Conservation (phyloP, 2,329 filamentous ascomycete genomes). For the Alternaria triticina region DNA sequence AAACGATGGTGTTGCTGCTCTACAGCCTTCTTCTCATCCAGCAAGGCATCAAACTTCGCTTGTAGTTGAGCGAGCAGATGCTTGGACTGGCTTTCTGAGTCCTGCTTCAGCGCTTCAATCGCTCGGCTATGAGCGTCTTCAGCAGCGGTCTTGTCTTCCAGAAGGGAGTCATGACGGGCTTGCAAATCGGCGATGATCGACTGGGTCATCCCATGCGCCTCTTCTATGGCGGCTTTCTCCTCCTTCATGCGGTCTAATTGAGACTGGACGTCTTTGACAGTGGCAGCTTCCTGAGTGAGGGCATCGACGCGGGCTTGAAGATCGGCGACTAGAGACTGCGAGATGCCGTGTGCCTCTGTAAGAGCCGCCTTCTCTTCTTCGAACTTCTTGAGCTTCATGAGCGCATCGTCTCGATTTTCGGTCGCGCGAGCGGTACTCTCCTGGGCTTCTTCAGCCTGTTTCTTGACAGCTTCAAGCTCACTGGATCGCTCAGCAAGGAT, state of each 20-base stretch:
- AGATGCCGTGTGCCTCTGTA: slow-evolving; percentile 27
- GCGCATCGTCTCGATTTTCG: slow-evolving; percentile 29
- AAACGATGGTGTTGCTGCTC: slow-evolving; percentile 33
- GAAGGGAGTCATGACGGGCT: slow-evolving; percentile 33
- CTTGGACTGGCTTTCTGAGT: slow-evolving; percentile 37
- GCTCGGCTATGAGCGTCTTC: slow-evolving; percentile 39
- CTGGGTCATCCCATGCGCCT: slow-evolving; percentile 32
- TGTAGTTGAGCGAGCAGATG: slow-evolving; percentile 36
- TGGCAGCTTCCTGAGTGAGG: slow-evolving; percentile 20
- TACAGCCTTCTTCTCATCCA: slow-evolving; percentile 35
- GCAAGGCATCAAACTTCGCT: slow-evolving; percentile 34
- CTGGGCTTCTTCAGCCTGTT: slow-evolving; percentile 26
- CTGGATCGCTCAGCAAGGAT: slow-evolving; percentile 24
- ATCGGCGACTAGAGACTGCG: slow-evolving; percentile 29
- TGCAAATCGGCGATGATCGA: slow-evolving; percentile 40
- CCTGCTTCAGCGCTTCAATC: slow-evolving; percentile 38
- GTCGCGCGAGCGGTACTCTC: slow-evolving; percentile 33
- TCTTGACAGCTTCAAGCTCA: slow-evolving; percentile 26
- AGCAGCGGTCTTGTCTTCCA: slow-evolving; percentile 38
- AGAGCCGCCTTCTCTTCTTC: slow-evolving; percentile 31
- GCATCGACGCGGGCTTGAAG: slow-evolving; percentile 31
- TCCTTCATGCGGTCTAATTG: slow-evolving; percentile 22
- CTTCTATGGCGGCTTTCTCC: slow-evolving; percentile 26
- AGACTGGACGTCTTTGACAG: slow-evolving; percentile 16
- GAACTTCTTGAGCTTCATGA: slow-evolving; percentile 30